Conservation (phyloP, 2,329 filamentous ascomycete species). For the Metarhizium sp. region DNA sequence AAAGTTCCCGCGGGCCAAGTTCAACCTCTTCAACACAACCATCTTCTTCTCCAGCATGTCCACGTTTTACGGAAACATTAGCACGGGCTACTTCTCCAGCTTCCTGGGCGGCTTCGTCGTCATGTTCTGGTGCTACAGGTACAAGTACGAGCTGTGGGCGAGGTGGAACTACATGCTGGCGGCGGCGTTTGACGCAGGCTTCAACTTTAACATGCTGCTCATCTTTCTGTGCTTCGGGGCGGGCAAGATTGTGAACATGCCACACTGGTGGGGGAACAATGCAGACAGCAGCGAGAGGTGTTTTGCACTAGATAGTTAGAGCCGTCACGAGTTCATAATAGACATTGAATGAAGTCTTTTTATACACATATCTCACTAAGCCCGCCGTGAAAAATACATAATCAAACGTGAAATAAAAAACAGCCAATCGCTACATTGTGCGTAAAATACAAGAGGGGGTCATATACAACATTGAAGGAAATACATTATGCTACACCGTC, state of each 20-base stretch:
- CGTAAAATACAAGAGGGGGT: too few species aligned
- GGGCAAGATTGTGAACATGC: slow-evolving; percentile 47
- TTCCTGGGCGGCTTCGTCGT: slow-evolving; percentile 52
- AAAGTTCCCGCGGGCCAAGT: slow-evolving; percentile 42
- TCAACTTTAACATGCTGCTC: slow-evolving; percentile 51
- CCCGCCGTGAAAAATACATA: too few species aligned
- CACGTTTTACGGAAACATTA: slow-evolving; percentile 52
- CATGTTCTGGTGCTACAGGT: slow-evolving; percentile 49
- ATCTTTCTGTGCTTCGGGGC: slow-evolving; percentile 52
- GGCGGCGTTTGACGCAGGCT: slow-evolving; percentile 52
- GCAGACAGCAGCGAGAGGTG: slow-evolving; percentile 45
- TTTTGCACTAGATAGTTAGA: slow-evolving; percentile 33
- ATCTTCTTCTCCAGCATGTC: slow-evolving; percentile 50
- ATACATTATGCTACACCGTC: not conserved
- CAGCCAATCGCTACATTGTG: too few species aligned
- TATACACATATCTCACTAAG: too few species aligned
- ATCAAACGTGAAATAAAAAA: too few species aligned
- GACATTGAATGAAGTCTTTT: too few species aligned
- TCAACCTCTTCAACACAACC: slow-evolving; percentile 50
- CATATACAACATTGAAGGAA: too few species aligned
- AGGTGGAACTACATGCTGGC: slow-evolving; percentile 53
- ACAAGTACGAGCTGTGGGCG: slow-evolving; percentile 47
- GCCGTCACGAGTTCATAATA: too few species aligned
- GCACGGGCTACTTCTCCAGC: slow-evolving; percentile 46
- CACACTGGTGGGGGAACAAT: slow-evolving; percentile 57